Evolutionary conservation across 208 protist genomes (phyloP).

Genomic region (Herpetomonas samuelpessoai): DNA sequence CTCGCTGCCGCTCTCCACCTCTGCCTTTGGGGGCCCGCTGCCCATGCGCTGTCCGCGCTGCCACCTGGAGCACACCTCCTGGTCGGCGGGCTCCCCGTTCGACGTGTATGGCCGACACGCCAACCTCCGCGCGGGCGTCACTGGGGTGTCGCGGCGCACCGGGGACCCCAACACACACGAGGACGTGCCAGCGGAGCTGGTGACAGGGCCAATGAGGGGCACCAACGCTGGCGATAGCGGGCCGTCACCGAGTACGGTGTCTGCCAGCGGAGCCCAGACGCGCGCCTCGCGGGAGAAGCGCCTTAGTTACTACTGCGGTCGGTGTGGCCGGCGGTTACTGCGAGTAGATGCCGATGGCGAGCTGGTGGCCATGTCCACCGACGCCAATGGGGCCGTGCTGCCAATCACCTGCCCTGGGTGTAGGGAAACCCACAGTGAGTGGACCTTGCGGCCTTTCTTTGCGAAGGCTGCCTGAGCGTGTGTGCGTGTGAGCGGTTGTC

Average conservation of each 20-base stretch:
- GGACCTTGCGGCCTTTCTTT: constrained; percentile 55
- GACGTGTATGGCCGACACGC: constrained; percentile 66
- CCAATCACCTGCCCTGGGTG: constrained; percentile 83
- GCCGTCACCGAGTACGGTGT: neutral
- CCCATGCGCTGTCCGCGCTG: constrained; percentile 80
- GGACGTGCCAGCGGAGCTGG: neutral
- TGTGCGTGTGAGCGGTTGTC: neutral
- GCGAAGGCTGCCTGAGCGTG: neutral
- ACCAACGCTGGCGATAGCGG: too few species aligned
- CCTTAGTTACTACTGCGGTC: constrained; percentile 56
- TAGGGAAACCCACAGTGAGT: constrained; percentile 62
- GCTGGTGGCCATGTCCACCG: constrained; percentile 72
- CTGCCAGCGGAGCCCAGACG: neutral
- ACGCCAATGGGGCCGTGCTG: constrained; percentile 49
- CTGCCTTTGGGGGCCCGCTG: constrained; percentile 63
- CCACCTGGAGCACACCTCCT: constrained; percentile 65
- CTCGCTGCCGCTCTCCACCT: constrained; percentile 57
- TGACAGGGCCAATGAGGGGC: too few species aligned
- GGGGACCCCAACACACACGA: neutral
- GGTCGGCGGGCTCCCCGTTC: constrained; percentile 66
- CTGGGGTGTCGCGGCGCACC: neutral
- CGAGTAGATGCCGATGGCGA: constrained; percentile 76
- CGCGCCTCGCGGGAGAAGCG: constrained; percentile 23
- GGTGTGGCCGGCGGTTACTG: constrained; percentile 63
- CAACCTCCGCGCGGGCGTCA: constrained; percentile 58